phyloP scores from a whole-genome alignment of 2,329 filamentous ascomycete genomes.

The Microascus cirrosus region DNA sequence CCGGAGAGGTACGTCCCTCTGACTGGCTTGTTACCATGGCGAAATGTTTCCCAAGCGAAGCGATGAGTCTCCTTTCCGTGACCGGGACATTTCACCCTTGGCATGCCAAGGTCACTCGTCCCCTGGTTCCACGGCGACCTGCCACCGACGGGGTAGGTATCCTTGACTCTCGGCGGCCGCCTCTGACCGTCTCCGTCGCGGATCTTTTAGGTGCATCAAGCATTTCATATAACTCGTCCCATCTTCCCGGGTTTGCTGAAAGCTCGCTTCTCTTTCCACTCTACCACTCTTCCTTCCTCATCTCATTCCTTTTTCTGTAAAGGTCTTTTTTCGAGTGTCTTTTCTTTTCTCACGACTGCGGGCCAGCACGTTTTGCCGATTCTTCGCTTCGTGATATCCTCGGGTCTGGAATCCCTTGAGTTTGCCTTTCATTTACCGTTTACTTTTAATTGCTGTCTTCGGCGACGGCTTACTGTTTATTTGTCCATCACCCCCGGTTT shows the following conservation, averaged over 20 bases:
- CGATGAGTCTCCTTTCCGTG: background rate
- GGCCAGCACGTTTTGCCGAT: slow-evolving; percentile 3
- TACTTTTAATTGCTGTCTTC: background rate
- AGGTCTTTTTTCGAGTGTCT: background rate
- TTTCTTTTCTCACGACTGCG: background rate
- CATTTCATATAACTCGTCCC: slow-evolving; percentile 4
- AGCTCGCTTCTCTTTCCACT: background rate
- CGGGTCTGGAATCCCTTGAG: slow-evolving; percentile 4
- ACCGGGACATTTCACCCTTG: background rate
- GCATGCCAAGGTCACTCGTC: background rate
- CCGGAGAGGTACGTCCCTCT: background rate
- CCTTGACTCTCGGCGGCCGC: background rate
- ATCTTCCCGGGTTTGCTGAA: slow-evolving; percentile 2
- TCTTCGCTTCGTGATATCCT: background rate
- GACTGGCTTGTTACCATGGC: background rate
- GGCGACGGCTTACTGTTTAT: slow-evolving; percentile 1
- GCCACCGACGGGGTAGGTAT: background rate
- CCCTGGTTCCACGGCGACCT: background rate
- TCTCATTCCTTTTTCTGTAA: background rate
- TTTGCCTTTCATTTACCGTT: background rate
- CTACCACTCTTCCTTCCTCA: background rate
- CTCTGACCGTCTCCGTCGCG: slow-evolving; percentile 5
- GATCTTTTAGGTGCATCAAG: slow-evolving; percentile 5
- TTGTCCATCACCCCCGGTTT: background rate
- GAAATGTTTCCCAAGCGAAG: background rate